These are phyloP conservation scores for Monilinia fructigena DNA, from an alignment of 2,329 filamentous ascomycete species.

Conservation along the genomic window DNA sequence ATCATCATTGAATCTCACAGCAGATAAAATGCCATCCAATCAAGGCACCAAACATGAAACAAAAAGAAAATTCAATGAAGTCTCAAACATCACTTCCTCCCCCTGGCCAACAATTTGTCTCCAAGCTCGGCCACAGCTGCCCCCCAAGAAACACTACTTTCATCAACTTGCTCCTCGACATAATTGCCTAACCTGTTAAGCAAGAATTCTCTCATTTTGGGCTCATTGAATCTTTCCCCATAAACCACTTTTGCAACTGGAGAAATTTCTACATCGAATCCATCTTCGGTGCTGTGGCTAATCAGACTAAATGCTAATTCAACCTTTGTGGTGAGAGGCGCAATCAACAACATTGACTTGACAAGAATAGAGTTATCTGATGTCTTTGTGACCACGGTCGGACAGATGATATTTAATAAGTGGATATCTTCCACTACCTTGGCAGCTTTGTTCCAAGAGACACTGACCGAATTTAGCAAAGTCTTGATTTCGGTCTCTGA, in stretches of 20 bases:
- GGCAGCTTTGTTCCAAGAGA: slow-evolving; percentile 64
- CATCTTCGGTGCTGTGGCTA: slow-evolving; percentile 47
- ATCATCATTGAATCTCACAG: not conserved
- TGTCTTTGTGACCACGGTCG: slow-evolving; percentile 61
- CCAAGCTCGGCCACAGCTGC: slow-evolving; percentile 56
- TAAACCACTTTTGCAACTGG: slow-evolving; percentile 66
- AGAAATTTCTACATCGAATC: slow-evolving; percentile 54
- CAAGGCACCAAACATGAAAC: not conserved
- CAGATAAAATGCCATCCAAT: too few relatives aligned
- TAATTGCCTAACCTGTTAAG: slow-evolving; percentile 49
- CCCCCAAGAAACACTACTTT: slow-evolving; percentile 50
- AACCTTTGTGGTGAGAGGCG: slow-evolving; percentile 66
- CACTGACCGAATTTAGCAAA: slow-evolving; percentile 59
- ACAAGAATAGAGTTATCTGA: slow-evolving; percentile 65
- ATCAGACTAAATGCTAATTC: slow-evolving; percentile 59
- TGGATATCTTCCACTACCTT: slow-evolving; percentile 59
- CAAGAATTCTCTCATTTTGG: slow-evolving; percentile 73
- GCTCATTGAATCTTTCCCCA: slow-evolving; percentile 73
- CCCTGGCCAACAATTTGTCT: slow-evolving; percentile 54
- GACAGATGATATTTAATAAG: slow-evolving; percentile 61
- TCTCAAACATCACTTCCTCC: slow-evolving; percentile 46
- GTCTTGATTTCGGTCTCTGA: slow-evolving; percentile 54
- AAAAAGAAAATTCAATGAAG: not conserved
- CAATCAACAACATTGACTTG: slow-evolving; percentile 60
- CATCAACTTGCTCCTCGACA: slow-evolving; percentile 40